A percentile compares a stretch with the other conserved stretches of the same genome.
Evolutionary conservation across 2,329 filamentous ascomycete species (phyloP).

Genomic region (Botrytis cinerea): DNA sequence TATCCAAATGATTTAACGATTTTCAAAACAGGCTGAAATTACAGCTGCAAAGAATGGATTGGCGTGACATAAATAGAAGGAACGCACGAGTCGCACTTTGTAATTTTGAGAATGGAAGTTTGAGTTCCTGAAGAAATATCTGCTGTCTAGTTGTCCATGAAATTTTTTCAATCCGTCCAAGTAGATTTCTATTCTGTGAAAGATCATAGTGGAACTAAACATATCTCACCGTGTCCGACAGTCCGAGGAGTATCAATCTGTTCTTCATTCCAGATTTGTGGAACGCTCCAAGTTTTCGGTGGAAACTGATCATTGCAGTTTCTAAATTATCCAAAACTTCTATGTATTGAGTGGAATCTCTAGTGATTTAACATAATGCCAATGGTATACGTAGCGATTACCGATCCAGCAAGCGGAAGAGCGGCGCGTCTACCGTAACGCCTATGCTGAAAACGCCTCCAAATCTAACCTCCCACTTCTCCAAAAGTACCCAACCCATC

Average conservation of each 20-base stretch:
- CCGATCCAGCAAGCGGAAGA: not conserved
- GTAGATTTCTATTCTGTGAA: no score
- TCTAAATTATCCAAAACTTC: not conserved
- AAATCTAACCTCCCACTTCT: no score
- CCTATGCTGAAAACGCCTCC: not conserved
- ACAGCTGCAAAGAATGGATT: not conserved
- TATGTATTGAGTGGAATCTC: not conserved
- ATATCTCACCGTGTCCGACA: not conserved
- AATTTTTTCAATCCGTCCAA: not conserved
- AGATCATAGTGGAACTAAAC: no score
- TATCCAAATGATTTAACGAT: not conserved
- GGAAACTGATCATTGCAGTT: no score
- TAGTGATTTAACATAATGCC: not conserved
- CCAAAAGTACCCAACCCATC: not conserved
- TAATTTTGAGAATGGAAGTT: not conserved
- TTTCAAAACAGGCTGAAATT: not conserved
- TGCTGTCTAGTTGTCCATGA: not conserved
- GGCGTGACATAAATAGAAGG: not conserved
- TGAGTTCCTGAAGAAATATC: not conserved
- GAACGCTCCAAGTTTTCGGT: fast-evolving
- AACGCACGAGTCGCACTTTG: not conserved
- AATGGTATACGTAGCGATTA: not conserved
- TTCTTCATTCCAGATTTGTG: not conserved
- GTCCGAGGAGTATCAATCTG: not conserved
- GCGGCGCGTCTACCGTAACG: not conserved